Evolutionary conservation across 2,329 filamentous ascomycete species (phyloP), one percentile per base, ranked within the genome.

Genomic region (Fusarium kyushuense): DNA sequence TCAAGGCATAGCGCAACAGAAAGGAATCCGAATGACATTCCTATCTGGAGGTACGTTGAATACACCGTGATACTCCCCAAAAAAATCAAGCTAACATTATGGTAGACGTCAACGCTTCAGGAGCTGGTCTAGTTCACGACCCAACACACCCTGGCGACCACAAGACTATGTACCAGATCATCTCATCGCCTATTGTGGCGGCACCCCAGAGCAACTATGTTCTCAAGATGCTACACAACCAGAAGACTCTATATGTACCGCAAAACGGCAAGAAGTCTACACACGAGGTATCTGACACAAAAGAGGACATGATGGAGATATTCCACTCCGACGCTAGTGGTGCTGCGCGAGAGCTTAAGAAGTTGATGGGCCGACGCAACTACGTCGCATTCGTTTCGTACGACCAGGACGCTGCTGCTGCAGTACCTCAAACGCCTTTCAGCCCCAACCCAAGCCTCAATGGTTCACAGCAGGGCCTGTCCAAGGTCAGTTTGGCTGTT

Each of bases 231-330:
- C 89, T 99, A n/a, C 94, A 98, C 84, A 96, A 92, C 83, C 95
- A 94, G 81, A 96, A 95, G 79, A 88, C 92, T 36, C 88, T 98
- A 29, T 99, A 97, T 78, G 86, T 99, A 55, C 96, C 96, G 0
- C 85, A 87, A 55, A 99, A 99, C 79, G 95, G 95, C 2, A 89
- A 93, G 58, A 87, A 88, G 69, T 90, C 91, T 1, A 91, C 86
- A 3, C 88, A 93, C 64, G 87, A 90, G 68, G 86, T 92, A 2
- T 92, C 90, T 3, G 96, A 99, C 78, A 99, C 96, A 46, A 98
- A 99, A 80, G 96, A 99, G 79, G 96, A 99, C 80, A 99, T 99
- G 96, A 97, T 99, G 92, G 96, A 99, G 83, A 96, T 99, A 71
- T 99, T 99, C 86, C 93, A 96, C 74, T 92, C 91, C 10, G 96